Evolutionary conservation across 768 basidiomycete genomes (phyloP), one percentile per base, ranked within the genome.

Genomic region (Boletus barrowsii): DNA sequence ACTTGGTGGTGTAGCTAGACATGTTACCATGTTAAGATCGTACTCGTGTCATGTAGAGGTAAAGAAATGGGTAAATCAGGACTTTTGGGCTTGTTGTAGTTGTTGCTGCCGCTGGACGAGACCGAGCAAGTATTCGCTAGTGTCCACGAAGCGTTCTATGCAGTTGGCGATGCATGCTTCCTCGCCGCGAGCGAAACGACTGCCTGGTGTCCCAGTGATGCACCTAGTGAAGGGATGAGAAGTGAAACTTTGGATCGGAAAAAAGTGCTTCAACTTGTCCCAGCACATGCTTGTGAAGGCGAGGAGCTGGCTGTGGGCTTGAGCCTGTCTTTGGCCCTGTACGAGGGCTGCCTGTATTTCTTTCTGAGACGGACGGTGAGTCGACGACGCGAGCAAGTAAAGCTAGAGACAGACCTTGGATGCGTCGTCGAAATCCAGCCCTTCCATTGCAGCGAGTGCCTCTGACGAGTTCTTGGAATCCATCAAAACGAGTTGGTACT

Each of bases 71-170:
- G 36, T 30, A 40, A 33, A 51, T 53, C 24, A 46, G 6, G 58
- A 48, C 42, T 57, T 61, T 57, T 63, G 64, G 57, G 62, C 51
- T 71, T 67, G 66, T 60, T 82, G 79, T 57, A 77, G 69, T 56
- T 83, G 79, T 32, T 86, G 77, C 54, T 76, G 71, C 37, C 75
- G 72, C 41, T 78, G 72, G 33, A 87, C 73, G 62, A 82, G 79
- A 58, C 83, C 82, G 53, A 97, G 86, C 76, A 98, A 80, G 73
- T 83, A 90, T 40, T 93, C 71, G 65, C 84, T 88, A 36, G 86
- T 83, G 74, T 98, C 95, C 62, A 98, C 75, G 75, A 97, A 98
- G 54, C 94, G 79, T 53, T 91, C 90, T 47, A 96, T 93, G 66
- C 95, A 97, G 72, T 95, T 94, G 49, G 79, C 75, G 46, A 98